phyloP scores from a whole-genome alignment of 2,329 filamentous ascomycete genomes.

The Graphiopsis chlorocephala region DNA sequence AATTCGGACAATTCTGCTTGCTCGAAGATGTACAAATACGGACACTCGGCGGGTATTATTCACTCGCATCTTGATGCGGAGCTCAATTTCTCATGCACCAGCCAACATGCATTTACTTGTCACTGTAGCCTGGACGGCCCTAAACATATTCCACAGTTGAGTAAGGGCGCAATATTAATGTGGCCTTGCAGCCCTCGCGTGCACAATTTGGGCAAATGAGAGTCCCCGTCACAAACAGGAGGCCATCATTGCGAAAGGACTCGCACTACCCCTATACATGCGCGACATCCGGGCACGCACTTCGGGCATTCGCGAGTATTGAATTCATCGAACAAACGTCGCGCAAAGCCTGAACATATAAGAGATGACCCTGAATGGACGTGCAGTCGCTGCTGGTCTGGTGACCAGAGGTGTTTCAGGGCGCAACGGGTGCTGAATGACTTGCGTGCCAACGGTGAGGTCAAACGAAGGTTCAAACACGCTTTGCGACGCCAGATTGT shows the following conservation, averaged over 20 bases:
- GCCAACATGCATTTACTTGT: background rate
- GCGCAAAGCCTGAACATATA: background rate
- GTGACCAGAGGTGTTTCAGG: background rate
- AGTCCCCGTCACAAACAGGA: background rate
- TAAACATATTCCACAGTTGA: background rate
- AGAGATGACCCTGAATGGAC: background rate
- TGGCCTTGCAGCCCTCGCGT: background rate
- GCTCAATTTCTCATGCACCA: background rate
- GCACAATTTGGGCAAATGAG: background rate
- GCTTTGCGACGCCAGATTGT: conserved; percentile 12
- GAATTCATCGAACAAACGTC: background rate
- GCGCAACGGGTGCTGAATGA: background rate
- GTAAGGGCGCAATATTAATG: background rate
- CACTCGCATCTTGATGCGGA: background rate
- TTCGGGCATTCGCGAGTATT: background rate
- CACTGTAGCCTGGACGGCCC: background rate
- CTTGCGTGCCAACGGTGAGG: background rate
- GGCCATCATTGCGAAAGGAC: background rate
- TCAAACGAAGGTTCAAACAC: conserved; percentile 15
- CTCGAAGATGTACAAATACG: background rate
- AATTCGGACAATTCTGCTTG: background rate
- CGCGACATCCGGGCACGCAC: background rate
- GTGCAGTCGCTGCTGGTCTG: background rate
- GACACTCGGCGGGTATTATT: background rate
- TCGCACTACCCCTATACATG: background rate